Conservation (phyloP, 2,329 filamentous ascomycete species). For the Alternaria panax region DNA sequence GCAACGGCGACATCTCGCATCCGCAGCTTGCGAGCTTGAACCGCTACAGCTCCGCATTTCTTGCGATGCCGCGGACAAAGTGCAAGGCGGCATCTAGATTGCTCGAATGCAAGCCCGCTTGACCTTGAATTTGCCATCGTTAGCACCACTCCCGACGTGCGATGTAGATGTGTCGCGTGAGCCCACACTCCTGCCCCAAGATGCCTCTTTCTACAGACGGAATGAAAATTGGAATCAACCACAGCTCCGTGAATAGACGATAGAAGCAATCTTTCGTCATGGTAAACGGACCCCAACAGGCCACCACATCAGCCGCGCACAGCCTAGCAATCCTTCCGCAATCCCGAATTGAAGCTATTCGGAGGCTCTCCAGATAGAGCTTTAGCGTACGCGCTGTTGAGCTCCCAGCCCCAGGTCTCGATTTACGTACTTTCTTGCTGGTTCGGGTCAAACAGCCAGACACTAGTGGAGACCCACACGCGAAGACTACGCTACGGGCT, state of each 20-base stretch:
- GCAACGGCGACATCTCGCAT: conserved; percentile 40
- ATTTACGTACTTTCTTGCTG: conserved; percentile 30
- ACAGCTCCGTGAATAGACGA: background rate
- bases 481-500: conserved; percentile 23
- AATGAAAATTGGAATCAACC: background rate
- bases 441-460: conserved; percentile 21
- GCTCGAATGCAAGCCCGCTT: conserved; percentile 19
- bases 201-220: background rate
- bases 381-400: conserved; percentile 18
- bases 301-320: background rate
- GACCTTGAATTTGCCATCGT: background rate
- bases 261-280: background rate
- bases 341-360: conserved; percentile 17
- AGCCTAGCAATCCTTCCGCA: conserved; percentile 11
- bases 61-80: conserved; percentile 16
- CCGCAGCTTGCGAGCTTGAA: conserved; percentile 39
- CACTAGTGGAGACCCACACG: conserved; percentile 15
- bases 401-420: conserved; percentile 16
- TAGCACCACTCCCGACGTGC: background rate
- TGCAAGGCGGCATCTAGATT: conserved; percentile 20
- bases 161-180: background rate
- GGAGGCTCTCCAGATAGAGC: conserved; percentile 27
- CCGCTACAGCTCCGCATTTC: conserved; percentile 31
- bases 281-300: background rate
- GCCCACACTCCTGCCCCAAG: background rate